These are phyloP conservation scores for Pelargonium citronellum DNA, from an alignment of 441 rosid species.

Conservation along the genomic window DNA sequence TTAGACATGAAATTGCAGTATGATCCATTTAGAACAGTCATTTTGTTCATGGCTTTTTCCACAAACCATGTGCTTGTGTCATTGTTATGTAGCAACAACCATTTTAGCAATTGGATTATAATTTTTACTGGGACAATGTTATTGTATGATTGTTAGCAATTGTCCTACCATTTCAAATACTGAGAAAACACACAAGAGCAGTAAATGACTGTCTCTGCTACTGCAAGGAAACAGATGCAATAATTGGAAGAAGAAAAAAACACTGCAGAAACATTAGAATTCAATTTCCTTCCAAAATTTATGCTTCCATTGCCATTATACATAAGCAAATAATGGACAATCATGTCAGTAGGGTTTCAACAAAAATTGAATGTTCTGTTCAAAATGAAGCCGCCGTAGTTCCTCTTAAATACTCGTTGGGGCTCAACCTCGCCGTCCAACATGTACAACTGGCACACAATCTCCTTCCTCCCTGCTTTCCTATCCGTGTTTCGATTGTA, in stretches of 20 bases:
- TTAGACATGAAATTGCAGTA: constrained; percentile 6
- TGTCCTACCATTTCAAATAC: too few species aligned
- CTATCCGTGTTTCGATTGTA: neutral
- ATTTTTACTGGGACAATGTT: neutral
- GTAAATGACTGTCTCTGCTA: neutral
- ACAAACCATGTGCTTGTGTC: neutral
- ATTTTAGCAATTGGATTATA: neutral
- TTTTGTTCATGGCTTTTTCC: neutral
- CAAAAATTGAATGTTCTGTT: neutral
- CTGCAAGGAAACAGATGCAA: neutral
- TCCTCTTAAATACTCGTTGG: neutral
- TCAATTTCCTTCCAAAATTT: neutral
- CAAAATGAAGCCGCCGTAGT: neutral
- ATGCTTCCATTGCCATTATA: constrained; percentile 4
- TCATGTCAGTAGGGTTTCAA: neutral
- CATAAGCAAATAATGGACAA: neutral
- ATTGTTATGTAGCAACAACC: neutral
- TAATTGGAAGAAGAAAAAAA: neutral
- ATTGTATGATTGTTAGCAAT: too few species aligned
- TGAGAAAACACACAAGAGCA: neutral
- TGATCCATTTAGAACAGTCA: neutral
- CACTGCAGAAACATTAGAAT: neutral
- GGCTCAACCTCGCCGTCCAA: neutral
- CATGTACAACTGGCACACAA: constrained; percentile 7
- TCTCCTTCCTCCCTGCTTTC: neutral